Conservation (phyloP, 495 filamentous ascomycete species). For the Daldinia vernicosa region DNA sequence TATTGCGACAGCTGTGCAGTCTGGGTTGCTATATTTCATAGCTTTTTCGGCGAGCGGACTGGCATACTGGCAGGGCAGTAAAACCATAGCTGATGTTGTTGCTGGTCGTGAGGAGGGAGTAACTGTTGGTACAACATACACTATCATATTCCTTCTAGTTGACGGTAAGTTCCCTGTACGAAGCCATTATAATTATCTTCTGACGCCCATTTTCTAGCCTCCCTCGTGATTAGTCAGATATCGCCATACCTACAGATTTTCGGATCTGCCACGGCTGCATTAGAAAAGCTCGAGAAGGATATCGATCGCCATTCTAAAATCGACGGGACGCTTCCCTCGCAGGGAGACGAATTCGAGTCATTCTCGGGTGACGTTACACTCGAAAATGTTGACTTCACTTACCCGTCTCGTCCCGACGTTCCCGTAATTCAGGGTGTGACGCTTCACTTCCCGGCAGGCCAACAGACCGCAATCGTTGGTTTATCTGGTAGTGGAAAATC, state of each 20-base stretch:
- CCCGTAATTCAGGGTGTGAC: conserved; percentile 60
- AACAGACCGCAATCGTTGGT: conserved; percentile 73
- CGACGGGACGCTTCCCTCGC: conserved; percentile 53
- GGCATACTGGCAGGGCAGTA: conserved; percentile 72
- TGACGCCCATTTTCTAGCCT: conserved; percentile 53
- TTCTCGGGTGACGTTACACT: conserved; percentile 60
- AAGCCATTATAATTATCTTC: background rate
- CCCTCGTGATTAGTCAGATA: conserved; percentile 68
- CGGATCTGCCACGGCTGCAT: conserved; percentile 60
- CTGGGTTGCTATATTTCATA: conserved; percentile 74
- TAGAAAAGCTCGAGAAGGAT: conserved; percentile 55
- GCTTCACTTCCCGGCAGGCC: conserved; percentile 62
- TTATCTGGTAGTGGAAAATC: conserved; percentile 78
- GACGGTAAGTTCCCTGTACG: conserved; percentile 58
- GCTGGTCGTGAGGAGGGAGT: conserved; percentile 50
- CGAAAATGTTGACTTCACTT: conserved; percentile 65
- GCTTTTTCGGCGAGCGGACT: conserved; percentile 71
- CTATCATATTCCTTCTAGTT: conserved; percentile 71
- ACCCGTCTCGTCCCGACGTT: conserved; percentile 67
- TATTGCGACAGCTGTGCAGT: conserved; percentile 64
- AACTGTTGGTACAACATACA: conserved; percentile 67
- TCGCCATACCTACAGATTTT: conserved; percentile 71
- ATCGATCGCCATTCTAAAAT: conserved; percentile 63
- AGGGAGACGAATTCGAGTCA: conserved; percentile 48
- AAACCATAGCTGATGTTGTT: conserved; percentile 60